phyloP scores from a whole-genome alignment of 2,329 filamentous ascomycete genomes.

The Bipolaris gigantea region DNA sequence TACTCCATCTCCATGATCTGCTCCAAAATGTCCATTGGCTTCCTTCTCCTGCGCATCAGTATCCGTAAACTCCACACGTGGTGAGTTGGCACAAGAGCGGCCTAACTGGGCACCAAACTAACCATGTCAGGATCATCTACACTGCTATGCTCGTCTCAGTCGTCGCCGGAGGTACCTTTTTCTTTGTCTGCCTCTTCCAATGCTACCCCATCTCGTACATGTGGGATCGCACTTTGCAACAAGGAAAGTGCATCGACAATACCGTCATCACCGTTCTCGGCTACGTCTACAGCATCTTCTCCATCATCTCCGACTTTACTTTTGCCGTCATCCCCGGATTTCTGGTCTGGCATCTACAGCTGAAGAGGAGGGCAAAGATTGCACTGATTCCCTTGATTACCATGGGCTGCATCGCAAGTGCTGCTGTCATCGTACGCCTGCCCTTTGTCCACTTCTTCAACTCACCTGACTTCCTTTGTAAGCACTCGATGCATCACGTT shows the following conservation, averaged over 20 bases:
- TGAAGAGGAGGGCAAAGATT: conserved; percentile 54
- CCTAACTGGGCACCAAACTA: neutral
- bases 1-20: conserved; percentile 38
- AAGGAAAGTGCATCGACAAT: conserved; percentile 49
- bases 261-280: conserved; percentile 47
- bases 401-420: conserved; percentile 52
- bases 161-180: conserved; percentile 45
- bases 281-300: conserved; percentile 53
- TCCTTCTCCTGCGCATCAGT: conserved; percentile 37
- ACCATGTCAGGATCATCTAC: conserved; percentile 38
- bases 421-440: conserved; percentile 38
- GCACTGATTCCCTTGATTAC: conserved; percentile 53
- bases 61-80: conserved; percentile 34
- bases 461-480: conserved; percentile 40
- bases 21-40: conserved; percentile 41
- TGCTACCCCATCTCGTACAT: conserved; percentile 55
- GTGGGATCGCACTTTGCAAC: conserved; percentile 47
- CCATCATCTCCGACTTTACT: conserved; percentile 53
- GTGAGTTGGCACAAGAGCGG: neutral
- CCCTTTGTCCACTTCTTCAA: conserved; percentile 36
- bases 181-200: conserved; percentile 55
- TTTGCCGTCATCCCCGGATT: conserved; percentile 55
- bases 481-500: neutral
- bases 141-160: conserved; percentile 41
- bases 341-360: conserved; percentile 55